These are phyloP conservation scores for Candida tammaniensis DNA, from an alignment of 805 yeast genomes.

Conservation along the genomic window DNA sequence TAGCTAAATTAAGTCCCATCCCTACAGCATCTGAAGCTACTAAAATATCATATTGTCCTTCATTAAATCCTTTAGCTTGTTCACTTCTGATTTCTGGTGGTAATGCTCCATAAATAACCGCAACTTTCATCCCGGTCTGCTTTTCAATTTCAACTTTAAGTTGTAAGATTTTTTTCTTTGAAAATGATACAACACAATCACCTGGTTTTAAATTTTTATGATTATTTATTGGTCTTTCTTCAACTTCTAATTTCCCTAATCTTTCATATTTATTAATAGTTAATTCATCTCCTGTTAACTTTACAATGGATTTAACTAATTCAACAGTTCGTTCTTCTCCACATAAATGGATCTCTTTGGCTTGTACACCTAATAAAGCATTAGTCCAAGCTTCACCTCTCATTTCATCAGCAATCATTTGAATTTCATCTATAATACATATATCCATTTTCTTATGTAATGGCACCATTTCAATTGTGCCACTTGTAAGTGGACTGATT, in stretches of 20 bases:
- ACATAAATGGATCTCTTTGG: slow-evolving; percentile 85
- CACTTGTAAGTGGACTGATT: slow-evolving; percentile 73
- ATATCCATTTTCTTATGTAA: slow-evolving; percentile 67
- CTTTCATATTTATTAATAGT: slow-evolving; percentile 71
- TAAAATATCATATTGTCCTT: slow-evolving; percentile 74
- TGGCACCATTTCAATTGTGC: slow-evolving; percentile 95
- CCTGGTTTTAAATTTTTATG: slow-evolving; percentile 54
- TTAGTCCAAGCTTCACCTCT: slow-evolving; percentile 96
- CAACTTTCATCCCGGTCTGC: slow-evolving; percentile 63
- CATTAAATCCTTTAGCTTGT: slow-evolving; percentile 78
- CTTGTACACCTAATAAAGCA: slow-evolving; percentile 82
- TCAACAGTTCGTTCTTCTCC: slow-evolving; percentile 89
- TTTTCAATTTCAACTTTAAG: slow-evolving; percentile 68
- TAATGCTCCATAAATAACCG: slow-evolving; percentile 89
- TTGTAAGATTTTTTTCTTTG: slow-evolving; percentile 68
- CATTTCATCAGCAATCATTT: slow-evolving; percentile 77
- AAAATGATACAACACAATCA: slow-evolving; percentile 87
- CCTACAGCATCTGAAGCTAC: slow-evolving; percentile 98
- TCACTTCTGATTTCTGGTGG: slow-evolving; percentile 92
- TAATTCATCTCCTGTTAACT: slow-evolving; percentile 76
- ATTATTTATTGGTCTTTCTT: slow-evolving; percentile 27
- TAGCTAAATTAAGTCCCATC: slow-evolving; percentile 90
- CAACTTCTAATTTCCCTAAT: slow-evolving; percentile 66
- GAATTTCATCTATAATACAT: slow-evolving; percentile 93
- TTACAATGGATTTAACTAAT: slow-evolving; percentile 54